These are phyloP conservation scores for Zygosaccharomyces sapae DNA, from an alignment of 1,139 yeast species.

Conservation along the genomic window DNA sequence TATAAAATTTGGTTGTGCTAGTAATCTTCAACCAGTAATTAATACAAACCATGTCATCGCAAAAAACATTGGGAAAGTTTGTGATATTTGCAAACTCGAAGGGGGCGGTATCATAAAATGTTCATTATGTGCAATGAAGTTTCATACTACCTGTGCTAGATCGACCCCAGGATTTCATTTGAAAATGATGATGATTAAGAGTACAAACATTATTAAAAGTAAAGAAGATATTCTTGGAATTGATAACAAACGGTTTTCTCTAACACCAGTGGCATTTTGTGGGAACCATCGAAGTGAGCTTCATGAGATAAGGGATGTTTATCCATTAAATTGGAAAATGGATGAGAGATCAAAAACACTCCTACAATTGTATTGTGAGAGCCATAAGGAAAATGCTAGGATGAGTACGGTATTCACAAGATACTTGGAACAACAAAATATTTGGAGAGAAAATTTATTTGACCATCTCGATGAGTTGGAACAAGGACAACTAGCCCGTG, in stretches of 20 bases:
- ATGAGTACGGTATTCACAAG: slow-evolving; percentile 14
- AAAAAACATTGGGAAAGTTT: slow-evolving; percentile 29
- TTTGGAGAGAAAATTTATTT: background rate
- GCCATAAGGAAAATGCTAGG: slow-evolving; percentile 12
- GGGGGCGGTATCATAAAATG: slow-evolving; percentile 46
- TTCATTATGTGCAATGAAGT: slow-evolving; percentile 39
- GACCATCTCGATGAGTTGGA: background rate
- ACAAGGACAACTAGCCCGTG: background rate
- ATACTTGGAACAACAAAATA: slow-evolving; percentile 13
- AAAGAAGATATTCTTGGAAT: background rate
- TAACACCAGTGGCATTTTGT: slow-evolving; percentile 13
- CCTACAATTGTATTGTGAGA: slow-evolving; percentile 16
- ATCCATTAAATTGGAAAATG: slow-evolving; percentile 7
- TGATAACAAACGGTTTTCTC: background rate
- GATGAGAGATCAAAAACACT: slow-evolving; percentile 5
- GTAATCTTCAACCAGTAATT: slow-evolving; percentile 44
- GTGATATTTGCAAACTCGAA: slow-evolving; percentile 41
- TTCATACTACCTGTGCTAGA: slow-evolving; percentile 70
- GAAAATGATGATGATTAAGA: slow-evolving; percentile 41
- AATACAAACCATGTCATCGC: slow-evolving; percentile 32
- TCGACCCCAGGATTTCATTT: slow-evolving; percentile 43
- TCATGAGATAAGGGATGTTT: background rate
- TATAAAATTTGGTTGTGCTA: slow-evolving; percentile 42
- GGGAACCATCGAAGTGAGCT: slow-evolving; percentile 14
- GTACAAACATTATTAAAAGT: background rate